phyloP scores from a whole-genome alignment of 768 basidiomycete species.

The Gymnopilus junonius region DNA sequence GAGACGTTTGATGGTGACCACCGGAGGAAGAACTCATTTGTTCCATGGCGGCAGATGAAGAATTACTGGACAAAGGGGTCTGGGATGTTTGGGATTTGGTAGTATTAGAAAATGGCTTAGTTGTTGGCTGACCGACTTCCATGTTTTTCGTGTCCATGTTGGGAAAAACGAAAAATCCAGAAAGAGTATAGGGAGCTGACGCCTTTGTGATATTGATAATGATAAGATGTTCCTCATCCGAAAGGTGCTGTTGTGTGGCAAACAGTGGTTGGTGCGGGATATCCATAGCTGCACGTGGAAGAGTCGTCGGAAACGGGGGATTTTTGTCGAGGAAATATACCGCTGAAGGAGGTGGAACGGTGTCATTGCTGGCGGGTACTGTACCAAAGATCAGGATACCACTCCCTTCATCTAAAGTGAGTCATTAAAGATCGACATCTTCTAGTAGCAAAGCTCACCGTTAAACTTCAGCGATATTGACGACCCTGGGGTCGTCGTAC shows the following conservation, averaged over 20 bases:
- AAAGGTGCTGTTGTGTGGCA: conserved; percentile 28
- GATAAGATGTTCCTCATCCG: conserved; percentile 37
- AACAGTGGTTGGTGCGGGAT: conserved; percentile 49
- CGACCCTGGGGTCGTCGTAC: conserved; percentile 35
- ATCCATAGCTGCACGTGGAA: conserved; percentile 36
- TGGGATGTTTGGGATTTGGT: background rate
- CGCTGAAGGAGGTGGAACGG: conserved; percentile 40
- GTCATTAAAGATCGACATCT: background rate
- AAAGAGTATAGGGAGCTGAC: conserved; percentile 43
- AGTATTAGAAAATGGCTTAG: background rate
- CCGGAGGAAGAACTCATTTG: background rate
- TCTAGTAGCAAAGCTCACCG: conserved; percentile 31
- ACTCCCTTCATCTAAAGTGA: conserved; percentile 35
- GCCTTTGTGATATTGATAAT: conserved; percentile 41
- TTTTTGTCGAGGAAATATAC: conserved; percentile 42
- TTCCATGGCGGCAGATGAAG: background rate
- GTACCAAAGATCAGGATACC: conserved; percentile 50
- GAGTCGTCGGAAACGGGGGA: conserved; percentile 35
- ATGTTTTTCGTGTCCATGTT: conserved; percentile 15
- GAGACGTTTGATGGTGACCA: background rate
- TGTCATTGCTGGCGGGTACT: conserved; percentile 42
- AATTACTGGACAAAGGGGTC: background rate
- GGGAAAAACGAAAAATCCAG: conserved; percentile 43
- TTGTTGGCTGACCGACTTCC: conserved; percentile 9
- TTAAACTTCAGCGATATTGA: conserved; percentile 40